Evolutionary conservation across 2,329 filamentous ascomycete genomes (phyloP).

Genomic region (Alternaria conjuncta): DNA sequence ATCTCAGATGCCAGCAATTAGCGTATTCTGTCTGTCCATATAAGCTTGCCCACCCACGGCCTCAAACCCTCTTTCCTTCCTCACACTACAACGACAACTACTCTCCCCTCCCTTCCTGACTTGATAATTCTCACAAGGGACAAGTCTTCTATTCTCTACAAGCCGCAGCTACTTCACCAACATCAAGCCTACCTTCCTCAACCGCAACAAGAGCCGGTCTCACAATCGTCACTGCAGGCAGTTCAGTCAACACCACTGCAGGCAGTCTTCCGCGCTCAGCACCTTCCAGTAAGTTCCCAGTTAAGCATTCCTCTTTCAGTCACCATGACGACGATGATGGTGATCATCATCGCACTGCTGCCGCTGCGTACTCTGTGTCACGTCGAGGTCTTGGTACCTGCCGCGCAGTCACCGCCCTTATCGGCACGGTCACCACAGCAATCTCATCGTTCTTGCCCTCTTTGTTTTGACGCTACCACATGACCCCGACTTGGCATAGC

Average conservation of each 20-base stretch:
- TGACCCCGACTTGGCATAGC: background rate
- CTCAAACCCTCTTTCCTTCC: constrained; percentile 18
- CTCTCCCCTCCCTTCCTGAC: constrained; percentile 4
- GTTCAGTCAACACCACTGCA: constrained; percentile 24
- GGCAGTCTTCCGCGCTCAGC: constrained; percentile 16
- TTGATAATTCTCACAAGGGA: background rate
- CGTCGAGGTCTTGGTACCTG: constrained; percentile 1
- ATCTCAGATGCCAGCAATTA: background rate
- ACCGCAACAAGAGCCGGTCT: constrained; percentile 20
- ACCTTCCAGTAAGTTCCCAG: constrained; percentile 21
- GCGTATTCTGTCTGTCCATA: constrained; percentile 10
- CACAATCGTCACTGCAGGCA: constrained; percentile 22
- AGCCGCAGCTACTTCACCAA: background rate
- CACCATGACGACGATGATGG: background rate
- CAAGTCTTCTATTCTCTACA: constrained; percentile 2
- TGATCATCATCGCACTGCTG: background rate
- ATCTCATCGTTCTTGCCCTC: constrained; percentile 14
- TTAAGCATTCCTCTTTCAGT: background rate
- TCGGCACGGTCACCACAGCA: constrained; percentile 17
- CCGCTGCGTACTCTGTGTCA: constrained; percentile 8
- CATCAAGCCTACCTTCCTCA: background rate
- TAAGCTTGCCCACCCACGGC: constrained; percentile 15
- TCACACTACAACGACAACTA: constrained; percentile 19
- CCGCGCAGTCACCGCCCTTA: constrained; percentile 7
- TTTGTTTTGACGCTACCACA: constrained; percentile 12